These are phyloP conservation scores for Leucosporidium creatinivorum DNA, from an alignment of 768 basidiomycete species.

Conservation along the genomic window DNA sequence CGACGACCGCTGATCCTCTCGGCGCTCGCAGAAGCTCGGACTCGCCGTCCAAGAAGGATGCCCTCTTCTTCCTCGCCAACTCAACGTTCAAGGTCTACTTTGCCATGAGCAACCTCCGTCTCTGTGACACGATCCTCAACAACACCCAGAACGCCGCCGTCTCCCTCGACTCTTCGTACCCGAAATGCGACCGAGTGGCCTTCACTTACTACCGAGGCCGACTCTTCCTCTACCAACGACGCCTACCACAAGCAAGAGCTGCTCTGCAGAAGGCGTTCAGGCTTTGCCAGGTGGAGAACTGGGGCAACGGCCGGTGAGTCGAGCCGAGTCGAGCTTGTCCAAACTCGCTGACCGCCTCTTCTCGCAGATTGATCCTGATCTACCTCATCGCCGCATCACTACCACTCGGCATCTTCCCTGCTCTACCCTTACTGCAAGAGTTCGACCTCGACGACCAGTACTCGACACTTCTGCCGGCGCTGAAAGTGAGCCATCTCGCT, in stretches of 20 bases:
- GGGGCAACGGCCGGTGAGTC: constrained; percentile 30
- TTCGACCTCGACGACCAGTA: constrained; percentile 29
- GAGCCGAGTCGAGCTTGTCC: background rate
- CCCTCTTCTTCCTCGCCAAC: constrained; percentile 37
- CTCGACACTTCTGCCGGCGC: constrained; percentile 7
- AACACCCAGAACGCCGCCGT: constrained; percentile 27
- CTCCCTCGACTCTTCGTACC: constrained; percentile 5
- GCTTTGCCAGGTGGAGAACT: constrained; percentile 9
- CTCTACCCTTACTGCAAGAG: constrained; percentile 9
- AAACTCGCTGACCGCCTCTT: background rate
- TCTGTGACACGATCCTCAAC: constrained; percentile 37
- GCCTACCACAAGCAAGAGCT: constrained; percentile 26
- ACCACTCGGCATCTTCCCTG: constrained; percentile 33
- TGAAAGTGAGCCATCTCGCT: constrained; percentile 15
- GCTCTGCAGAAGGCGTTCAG: constrained; percentile 23
- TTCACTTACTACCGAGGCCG: constrained; percentile 36
- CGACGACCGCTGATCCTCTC: background rate
- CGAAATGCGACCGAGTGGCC: constrained; percentile 26
- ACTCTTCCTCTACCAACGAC: constrained; percentile 34
- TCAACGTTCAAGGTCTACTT: constrained; percentile 36
- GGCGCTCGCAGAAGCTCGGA: constrained; percentile 1
- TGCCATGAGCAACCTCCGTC: constrained; percentile 33
- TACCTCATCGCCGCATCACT: constrained; percentile 32
- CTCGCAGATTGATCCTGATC: constrained; percentile 32
- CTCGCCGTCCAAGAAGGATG: constrained; percentile 29